Evolutionary conservation across 2,329 filamentous ascomycete species (phyloP).

Genomic region (Ceratocystis destructans): DNA sequence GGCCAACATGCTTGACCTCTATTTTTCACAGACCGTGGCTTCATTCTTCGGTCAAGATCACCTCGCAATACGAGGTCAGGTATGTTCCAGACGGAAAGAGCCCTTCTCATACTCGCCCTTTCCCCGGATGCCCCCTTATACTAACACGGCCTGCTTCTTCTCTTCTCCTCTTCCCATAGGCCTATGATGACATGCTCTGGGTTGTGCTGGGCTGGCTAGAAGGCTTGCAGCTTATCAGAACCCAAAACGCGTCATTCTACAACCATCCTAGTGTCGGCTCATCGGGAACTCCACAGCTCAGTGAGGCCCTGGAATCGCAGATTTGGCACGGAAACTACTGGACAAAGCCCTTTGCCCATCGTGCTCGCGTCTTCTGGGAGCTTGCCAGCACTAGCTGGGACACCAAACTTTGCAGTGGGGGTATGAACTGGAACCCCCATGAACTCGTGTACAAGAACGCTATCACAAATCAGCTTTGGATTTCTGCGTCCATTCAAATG

Average conservation of each 20-base stretch:
- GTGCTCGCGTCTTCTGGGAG: slow-evolving; percentile 75
- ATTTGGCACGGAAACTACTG: slow-evolving; percentile 69
- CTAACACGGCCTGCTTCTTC: slow-evolving; percentile 12
- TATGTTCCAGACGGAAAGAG: slow-evolving; percentile 20
- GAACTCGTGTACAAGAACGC: slow-evolving; percentile 84
- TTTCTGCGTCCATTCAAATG: slow-evolving; percentile 75
- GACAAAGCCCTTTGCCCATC: slow-evolving; percentile 63
- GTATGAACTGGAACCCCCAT: slow-evolving; percentile 81
- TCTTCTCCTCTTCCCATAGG: slow-evolving; percentile 33
- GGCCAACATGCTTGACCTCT: slow-evolving; percentile 69
- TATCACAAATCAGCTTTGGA: slow-evolving; percentile 85
- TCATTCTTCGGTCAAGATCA: slow-evolving; percentile 83
- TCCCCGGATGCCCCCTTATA: neutral
- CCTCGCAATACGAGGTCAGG: slow-evolving; percentile 52
- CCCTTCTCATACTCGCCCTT: neutral
- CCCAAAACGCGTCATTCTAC: slow-evolving; percentile 54
- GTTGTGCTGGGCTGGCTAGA: slow-evolving; percentile 87
- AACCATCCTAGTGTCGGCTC: slow-evolving; percentile 23
- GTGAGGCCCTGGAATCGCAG: slow-evolving; percentile 29
- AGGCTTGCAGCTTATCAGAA: slow-evolving; percentile 57
- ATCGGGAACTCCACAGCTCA: slow-evolving; percentile 21
- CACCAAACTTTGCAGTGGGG: slow-evolving; percentile 63
- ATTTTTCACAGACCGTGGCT: slow-evolving; percentile 61
- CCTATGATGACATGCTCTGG: slow-evolving; percentile 92
- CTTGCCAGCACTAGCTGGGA: slow-evolving; percentile 71